phyloP scores from a whole-genome alignment of 2,329 filamentous ascomycete genomes.

The Colletotrichum sp. region DNA sequence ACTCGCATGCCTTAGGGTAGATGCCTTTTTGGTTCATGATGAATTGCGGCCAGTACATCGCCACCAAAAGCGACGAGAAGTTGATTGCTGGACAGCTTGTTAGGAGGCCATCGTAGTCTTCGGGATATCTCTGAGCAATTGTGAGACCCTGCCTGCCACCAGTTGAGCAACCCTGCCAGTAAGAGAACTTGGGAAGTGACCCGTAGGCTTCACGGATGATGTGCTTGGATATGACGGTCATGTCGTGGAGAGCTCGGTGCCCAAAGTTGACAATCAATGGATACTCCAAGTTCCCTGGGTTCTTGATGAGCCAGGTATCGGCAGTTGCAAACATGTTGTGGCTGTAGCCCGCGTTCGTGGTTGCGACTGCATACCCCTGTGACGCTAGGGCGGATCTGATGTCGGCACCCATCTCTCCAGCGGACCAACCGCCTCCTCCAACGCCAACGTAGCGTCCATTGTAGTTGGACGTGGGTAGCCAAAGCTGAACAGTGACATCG shows the following conservation, averaged over 20 bases:
- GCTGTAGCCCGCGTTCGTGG: slow-evolving; percentile 27
- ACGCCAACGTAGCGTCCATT: slow-evolving; percentile 31
- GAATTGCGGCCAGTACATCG: neutral
- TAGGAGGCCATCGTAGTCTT: slow-evolving; percentile 63
- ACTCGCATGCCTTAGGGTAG: neutral
- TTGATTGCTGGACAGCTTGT: slow-evolving; percentile 49
- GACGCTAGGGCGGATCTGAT: slow-evolving; percentile 35
- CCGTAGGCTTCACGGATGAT: slow-evolving; percentile 53
- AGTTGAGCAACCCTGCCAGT: slow-evolving; percentile 64
- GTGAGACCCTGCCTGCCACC: slow-evolving; percentile 65
- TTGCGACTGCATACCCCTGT: slow-evolving; percentile 27
- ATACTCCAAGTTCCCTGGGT: slow-evolving; percentile 7
- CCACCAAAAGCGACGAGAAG: neutral
- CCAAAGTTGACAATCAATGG: neutral
- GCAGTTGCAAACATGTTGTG: neutral
- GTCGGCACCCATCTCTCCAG: slow-evolving; percentile 20
- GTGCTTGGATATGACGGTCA: slow-evolving; percentile 51
- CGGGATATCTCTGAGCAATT: slow-evolving; percentile 56
- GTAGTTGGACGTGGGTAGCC: slow-evolving; percentile 33
- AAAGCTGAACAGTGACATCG: slow-evolving; percentile 25
- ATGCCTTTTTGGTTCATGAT: neutral
- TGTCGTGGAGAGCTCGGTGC: slow-evolving; percentile 23
- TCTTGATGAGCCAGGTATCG: slow-evolving; percentile 20
- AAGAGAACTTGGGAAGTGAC: slow-evolving; percentile 41
- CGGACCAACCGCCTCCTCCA: slow-evolving; percentile 32